Conservation (phyloP, 2,329 filamentous ascomycete genomes). For the Xylaria sp. region DNA sequence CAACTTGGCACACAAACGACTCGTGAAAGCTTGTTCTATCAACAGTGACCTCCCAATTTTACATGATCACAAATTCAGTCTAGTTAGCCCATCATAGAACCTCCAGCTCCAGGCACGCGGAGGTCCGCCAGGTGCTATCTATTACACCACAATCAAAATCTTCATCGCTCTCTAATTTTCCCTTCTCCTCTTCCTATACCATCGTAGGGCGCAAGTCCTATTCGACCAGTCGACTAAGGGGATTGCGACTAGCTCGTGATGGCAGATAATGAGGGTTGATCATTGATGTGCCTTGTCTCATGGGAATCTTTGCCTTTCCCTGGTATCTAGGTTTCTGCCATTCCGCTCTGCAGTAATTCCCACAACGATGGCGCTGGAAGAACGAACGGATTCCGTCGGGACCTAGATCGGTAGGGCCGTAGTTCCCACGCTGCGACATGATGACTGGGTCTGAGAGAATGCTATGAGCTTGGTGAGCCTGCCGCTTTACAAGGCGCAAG, state of each 20-base stretch:
- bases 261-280: slow-evolving; percentile 4
- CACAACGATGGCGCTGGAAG: slow-evolving; percentile 54
- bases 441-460: slow-evolving; percentile 58
- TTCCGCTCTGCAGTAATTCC: slow-evolving; percentile 47
- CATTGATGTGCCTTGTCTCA: slow-evolving; percentile 37
- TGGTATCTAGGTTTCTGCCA: slow-evolving; percentile 39
- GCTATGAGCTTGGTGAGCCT: slow-evolving; percentile 31
- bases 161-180: neutral
- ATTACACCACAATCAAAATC: neutral
- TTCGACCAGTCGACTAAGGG: neutral
- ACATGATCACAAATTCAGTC: too few species aligned
- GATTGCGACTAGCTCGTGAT: slow-evolving; percentile 20
- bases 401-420: slow-evolving; percentile 55
- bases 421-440: slow-evolving; percentile 52
- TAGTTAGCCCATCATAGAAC: too few species aligned
- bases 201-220: neutral
- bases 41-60: too few species aligned
- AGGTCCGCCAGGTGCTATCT: neutral
- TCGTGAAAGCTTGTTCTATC: too few species aligned
- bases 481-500: neutral
- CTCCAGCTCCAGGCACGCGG: too few species aligned
- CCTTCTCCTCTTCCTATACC: neutral
- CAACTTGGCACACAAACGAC: too few species aligned
- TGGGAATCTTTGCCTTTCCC: slow-evolving; percentile 7
- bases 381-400: slow-evolving; percentile 54